A percentile compares a stretch with the other conserved stretches of the same genome.
Evolutionary conservation across 768 basidiomycete genomes (phyloP).

Genomic region (Rhizopogon vinicolor): DNA sequence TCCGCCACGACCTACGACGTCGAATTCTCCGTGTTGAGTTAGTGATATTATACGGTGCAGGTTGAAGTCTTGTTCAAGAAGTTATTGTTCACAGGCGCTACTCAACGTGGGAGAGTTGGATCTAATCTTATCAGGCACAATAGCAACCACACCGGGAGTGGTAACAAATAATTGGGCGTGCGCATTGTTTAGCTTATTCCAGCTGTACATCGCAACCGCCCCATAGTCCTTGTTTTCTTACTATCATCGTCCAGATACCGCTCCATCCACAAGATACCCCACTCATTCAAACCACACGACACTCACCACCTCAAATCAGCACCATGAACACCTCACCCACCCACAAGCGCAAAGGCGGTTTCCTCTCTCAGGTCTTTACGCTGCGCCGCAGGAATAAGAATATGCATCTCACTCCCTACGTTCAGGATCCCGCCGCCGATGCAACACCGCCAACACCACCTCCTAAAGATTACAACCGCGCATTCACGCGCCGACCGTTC

Average conservation of each 20-base stretch:
- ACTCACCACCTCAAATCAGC: background rate
- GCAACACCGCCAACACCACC: constrained; percentile 16
- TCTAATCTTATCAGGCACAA: constrained; percentile 20
- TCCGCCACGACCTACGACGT: background rate
- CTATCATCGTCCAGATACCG: constrained; percentile 5
- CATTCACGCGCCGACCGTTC: constrained; percentile 18
- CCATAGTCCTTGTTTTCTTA: constrained; percentile 4
- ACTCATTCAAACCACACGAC: constrained; percentile 8
- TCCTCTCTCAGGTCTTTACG: constrained; percentile 10
- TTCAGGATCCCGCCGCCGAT: constrained; percentile 1
- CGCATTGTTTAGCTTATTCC: constrained; percentile 2
- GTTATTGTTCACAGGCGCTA: too few species aligned
- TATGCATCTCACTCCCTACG: constrained; percentile 3
- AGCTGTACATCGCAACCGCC: constrained; percentile 2
- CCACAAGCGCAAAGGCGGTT: constrained; percentile 4
- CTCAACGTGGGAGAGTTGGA: background rate
- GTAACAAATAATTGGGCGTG: background rate
- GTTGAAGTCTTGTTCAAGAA: too few species aligned
- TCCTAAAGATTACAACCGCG: constrained; percentile 15
- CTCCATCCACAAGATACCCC: background rate
- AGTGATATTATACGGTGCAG: too few species aligned
- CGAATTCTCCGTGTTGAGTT: background rate
- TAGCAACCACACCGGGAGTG: constrained; percentile 1
- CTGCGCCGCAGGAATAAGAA: constrained; percentile 5
- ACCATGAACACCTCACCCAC: constrained; percentile 1